These are phyloP conservation scores for Aphanomyces stellatus DNA, from an alignment of 352 stramenopile species.

Conservation along the genomic window DNA sequence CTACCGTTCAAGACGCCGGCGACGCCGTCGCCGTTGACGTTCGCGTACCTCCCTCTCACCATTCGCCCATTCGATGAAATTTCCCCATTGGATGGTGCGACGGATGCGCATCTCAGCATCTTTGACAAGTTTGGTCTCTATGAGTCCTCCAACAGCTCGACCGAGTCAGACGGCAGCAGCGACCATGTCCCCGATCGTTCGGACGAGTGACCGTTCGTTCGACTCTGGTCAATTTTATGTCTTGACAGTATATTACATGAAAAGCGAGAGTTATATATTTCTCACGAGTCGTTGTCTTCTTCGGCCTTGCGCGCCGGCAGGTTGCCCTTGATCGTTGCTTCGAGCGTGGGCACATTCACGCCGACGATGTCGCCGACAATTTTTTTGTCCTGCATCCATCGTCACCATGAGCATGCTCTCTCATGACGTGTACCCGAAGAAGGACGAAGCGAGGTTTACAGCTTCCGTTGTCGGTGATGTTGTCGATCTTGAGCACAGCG, in stretches of 20 bases:
- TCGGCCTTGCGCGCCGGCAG: slow-evolving; percentile 9
- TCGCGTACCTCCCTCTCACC: no score
- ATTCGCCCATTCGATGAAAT: no score
- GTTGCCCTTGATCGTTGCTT: slow-evolving; percentile 16
- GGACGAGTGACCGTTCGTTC: neutral
- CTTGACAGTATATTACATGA: no score
- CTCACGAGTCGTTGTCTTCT: neutral
- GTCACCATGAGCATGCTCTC: neutral
- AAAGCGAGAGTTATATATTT: no score
- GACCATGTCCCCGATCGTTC: neutral
- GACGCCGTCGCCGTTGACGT: no score
- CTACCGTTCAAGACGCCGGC: no score
- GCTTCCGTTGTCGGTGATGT: slow-evolving; percentile 8
- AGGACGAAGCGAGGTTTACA: slow-evolving; percentile 20
- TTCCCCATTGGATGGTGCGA: neutral
- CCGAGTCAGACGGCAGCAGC: neutral
- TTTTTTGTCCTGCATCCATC: slow-evolving; percentile 12
- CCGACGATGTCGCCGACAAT: slow-evolving; percentile 11
- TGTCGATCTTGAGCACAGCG: slow-evolving; percentile 7
- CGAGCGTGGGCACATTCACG: slow-evolving; percentile 15
- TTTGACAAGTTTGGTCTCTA: neutral
- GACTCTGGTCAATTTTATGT: neutral
- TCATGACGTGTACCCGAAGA: neutral
- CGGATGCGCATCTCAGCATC: neutral
- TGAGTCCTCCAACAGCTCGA: neutral